A percentile compares a stretch with the other conserved stretches of the same genome.
These are phyloP conservation scores for Salvia miltiorrhiza DNA, from an alignment of 257 asterid species.

Conservation along the genomic window DNA sequence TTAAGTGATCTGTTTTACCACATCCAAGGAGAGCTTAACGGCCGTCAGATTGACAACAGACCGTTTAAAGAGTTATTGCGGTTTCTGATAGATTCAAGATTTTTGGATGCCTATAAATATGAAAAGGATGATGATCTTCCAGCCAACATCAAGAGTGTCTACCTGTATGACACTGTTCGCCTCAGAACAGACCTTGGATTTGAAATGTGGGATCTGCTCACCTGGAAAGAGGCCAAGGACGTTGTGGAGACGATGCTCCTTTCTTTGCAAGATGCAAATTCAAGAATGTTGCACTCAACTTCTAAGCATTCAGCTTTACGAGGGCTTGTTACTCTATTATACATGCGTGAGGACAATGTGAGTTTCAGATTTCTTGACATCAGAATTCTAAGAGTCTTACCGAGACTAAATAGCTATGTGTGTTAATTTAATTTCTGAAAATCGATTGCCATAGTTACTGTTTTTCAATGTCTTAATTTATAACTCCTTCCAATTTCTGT, in stretches of 20 bases:
- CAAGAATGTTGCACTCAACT: slow-evolving; percentile 42
- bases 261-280: slow-evolving; percentile 60
- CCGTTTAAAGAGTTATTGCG: slow-evolving; percentile 78
- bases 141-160: slow-evolving; percentile 30
- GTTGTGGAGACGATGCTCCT: slow-evolving; percentile 65
- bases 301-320: slow-evolving; percentile 79
- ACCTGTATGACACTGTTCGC: slow-evolving; percentile 54
- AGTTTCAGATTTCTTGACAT: slow-evolving; percentile 30
- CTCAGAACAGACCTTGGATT: slow-evolving; percentile 69
- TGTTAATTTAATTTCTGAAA: too few species aligned
- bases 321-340: slow-evolving; percentile 57
- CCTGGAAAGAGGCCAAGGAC: slow-evolving; percentile 64
- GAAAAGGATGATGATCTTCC: slow-evolving; percentile 44
- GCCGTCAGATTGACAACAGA: slow-evolving; percentile 70
- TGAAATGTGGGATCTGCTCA: slow-evolving; percentile 70
- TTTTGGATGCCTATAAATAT: slow-evolving; percentile 55
- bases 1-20: slow-evolving; percentile 80
- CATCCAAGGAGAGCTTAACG: slow-evolving; percentile 91
- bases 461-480: too few species aligned
- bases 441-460: too few species aligned
- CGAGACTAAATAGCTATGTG: background rate
- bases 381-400: background rate
- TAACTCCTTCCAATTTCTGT: background rate
- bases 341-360: slow-evolving; percentile 51
- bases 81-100: slow-evolving; percentile 58